These are phyloP conservation scores for Suillus sp. DNA, from an alignment of 768 basidiomycete genomes.

Conservation along the genomic window DNA sequence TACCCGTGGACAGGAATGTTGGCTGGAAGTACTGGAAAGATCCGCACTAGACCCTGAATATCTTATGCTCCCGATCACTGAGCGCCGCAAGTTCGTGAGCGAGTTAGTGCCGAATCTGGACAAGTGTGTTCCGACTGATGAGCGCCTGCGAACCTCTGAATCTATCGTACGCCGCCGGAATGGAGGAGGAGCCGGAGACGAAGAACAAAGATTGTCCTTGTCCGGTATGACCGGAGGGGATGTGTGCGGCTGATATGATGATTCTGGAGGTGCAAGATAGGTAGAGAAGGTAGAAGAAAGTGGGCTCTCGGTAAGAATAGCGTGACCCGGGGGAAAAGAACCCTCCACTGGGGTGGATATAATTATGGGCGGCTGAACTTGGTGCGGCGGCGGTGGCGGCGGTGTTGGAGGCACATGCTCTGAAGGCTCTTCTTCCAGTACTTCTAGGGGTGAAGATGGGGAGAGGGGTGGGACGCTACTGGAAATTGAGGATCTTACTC, in stretches of 20 bases:
- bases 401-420: constrained; percentile 22
- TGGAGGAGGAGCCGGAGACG: neutral
- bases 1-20: constrained; percentile 33
- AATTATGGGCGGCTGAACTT: constrained; percentile 19
- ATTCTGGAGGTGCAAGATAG: constrained; percentile 16
- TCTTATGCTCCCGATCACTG: constrained; percentile 39
- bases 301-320: constrained; percentile 25
- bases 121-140: constrained; percentile 13
- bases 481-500: constrained; percentile 25
- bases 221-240: constrained; percentile 16
- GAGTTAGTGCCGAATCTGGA: constrained; percentile 40
- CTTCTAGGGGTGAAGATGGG: constrained; percentile 28
- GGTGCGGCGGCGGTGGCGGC: constrained; percentile 15
- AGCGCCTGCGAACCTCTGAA: constrained; percentile 18
- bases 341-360: constrained; percentile 21
- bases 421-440: constrained; percentile 32
- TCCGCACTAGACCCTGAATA: constrained; percentile 27
- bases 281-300: constrained; percentile 29
- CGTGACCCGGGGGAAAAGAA: constrained; percentile 13
- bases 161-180: constrained; percentile 24
- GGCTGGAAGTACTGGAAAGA: constrained; percentile 42
- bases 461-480: constrained; percentile 30
- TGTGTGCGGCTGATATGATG: constrained; percentile 18
- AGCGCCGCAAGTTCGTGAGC: constrained; percentile 48
- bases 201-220: constrained; percentile 16